Percentiles rank a stretch among this genome's conserved stretches.
phyloP scores from a whole-genome alignment of 2,329 filamentous ascomycete genomes.

The Fusarium begoniae region DNA sequence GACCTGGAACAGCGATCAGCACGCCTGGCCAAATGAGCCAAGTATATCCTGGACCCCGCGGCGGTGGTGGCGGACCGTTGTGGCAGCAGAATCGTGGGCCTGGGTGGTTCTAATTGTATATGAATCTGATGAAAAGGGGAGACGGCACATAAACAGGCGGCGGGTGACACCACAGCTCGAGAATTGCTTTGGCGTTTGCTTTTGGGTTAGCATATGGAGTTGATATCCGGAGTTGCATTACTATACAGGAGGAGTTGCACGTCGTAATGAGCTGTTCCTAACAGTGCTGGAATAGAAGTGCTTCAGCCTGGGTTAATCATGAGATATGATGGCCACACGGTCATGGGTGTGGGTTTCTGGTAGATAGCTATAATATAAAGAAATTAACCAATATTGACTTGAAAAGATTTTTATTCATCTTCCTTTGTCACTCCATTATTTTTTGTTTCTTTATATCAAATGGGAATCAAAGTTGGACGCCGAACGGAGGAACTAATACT shows the following conservation, averaged over 20 bases:
- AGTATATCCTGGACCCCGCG: conserved; percentile 36
- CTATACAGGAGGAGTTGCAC: conserved; percentile 11
- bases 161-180: not conserved
- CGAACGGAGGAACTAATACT: not conserved
- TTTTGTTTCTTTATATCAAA: no score
- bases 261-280: conserved; percentile 3
- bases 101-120: conserved; percentile 53
- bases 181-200: not conserved
- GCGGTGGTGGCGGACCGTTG: conserved; percentile 52
- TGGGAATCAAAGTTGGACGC: no score
- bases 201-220: conserved; percentile 21
- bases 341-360: conserved; percentile 7
- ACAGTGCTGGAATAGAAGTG: conserved; percentile 11
- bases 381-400: not conserved
- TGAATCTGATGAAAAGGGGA: conserved; percentile 2
- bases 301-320: conserved; percentile 21
- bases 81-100: conserved; percentile 65
- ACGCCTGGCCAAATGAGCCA: conserved; percentile 31
- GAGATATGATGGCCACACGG: conserved; percentile 30
- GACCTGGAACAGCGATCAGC: conserved; percentile 34
- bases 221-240: conserved; percentile 26
- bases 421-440: no score
- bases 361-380: conserved; percentile 32
- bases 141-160: conserved; percentile 3
- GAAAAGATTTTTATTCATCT: not conserved